Conservation (phyloP, 83 land plant species). For the Picea abies region DNA sequence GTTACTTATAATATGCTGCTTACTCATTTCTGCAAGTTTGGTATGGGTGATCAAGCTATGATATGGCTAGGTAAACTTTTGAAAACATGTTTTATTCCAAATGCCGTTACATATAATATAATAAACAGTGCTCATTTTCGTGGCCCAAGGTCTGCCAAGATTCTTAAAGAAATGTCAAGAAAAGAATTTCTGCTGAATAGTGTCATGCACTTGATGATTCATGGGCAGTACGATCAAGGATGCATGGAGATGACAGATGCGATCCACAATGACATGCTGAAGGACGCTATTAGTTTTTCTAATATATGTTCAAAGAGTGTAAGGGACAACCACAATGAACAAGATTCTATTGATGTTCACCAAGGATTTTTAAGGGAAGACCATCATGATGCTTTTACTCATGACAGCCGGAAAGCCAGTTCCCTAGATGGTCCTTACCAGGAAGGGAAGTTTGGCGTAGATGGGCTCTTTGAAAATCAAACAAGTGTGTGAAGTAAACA, state of each 20-base stretch:
- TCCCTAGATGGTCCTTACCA: neutral
- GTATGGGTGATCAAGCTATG: slow-evolving; percentile 46
- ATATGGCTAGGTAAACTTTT: slow-evolving; percentile 52
- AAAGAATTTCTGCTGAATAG: slow-evolving; percentile 45
- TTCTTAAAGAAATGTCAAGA: slow-evolving; percentile 14
- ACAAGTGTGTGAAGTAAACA: neutral
- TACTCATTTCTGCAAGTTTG: slow-evolving; percentile 56
- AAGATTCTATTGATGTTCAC: neutral
- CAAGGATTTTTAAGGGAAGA: neutral
- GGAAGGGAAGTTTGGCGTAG: neutral
- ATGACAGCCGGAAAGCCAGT: neutral
- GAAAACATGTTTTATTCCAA: slow-evolving; percentile 32
- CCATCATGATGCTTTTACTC: neutral
- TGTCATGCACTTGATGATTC: slow-evolving; percentile 51
- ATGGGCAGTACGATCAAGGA: neutral
- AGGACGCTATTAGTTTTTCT: neutral
- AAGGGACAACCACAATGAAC: neutral
- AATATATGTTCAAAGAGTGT: neutral
- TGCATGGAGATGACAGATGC: neutral
- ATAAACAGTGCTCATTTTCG: slow-evolving; percentile 39
- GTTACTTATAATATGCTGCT: slow-evolving; percentile 54
- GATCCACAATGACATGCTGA: neutral
- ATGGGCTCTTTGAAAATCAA: neutral
- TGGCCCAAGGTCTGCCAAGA: slow-evolving; percentile 14
- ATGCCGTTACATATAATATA: slow-evolving; percentile 49